Evolutionary conservation across 805 yeast species (phyloP), one percentile per base, ranked within the genome.

Genomic region (Cyberlindnera xylosilytica): DNA sequence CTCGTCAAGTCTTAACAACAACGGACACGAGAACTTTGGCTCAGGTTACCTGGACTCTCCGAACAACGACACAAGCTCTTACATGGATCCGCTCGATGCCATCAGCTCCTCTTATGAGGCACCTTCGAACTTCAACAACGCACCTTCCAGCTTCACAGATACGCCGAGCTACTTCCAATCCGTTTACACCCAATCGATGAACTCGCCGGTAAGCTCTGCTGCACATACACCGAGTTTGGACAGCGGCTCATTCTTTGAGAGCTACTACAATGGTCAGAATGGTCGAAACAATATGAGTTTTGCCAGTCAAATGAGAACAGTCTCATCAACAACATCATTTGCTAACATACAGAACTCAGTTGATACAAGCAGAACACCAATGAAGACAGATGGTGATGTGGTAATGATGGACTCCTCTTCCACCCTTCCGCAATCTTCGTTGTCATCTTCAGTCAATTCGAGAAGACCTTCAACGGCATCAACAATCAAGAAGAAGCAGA

Each of bases 21-120:
- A 36, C 20, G 43, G 42, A 10, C 20, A 34, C 20, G 45, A 38
- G 12, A 36, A 27, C 6, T 49, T 40, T 28, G 49, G 50, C 9
- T 48, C 57, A 9, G 49, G 46, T 6, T 56, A 45, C 34, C 17
- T 56, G 23, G 59, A 56, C 27, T 57, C 61, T 3, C 61, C 61
- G 16, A 44, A 44, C n/a, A 42, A 50, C 22, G 60, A 52, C 4
- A 28, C 49, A n/a, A 42, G 42, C 23, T 54, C 54, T 17, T 54
- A 50, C n/a, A 36, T 58, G 43, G 62, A 58, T 36, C 59, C 62
- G 2, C 31, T 56, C 24, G 58, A 56, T 28, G 48, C 57, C 2
- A 47, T 56, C 4, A 47, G 54, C 16, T 45, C 54, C 1, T 56
- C 60, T 4, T 57, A 53, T 39, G 62, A 56, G 3, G 42, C 59